Evolutionary conservation across 768 basidiomycete species (phyloP).

Genomic region (Russula dissimulans): DNA sequence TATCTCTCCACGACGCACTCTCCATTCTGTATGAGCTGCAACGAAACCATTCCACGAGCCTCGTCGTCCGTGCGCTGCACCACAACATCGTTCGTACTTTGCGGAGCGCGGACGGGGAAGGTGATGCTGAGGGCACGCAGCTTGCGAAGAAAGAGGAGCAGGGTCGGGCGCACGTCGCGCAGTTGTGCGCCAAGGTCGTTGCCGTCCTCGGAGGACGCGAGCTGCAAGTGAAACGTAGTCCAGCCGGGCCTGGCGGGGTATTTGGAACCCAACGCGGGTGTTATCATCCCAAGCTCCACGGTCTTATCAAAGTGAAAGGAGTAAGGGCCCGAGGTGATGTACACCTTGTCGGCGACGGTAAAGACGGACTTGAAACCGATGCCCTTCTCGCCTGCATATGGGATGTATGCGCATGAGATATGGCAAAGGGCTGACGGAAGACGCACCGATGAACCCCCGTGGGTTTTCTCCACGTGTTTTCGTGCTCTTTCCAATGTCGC

Average conservation of each 20-base stretch:
- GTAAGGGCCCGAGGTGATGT: slow-evolving; percentile 20
- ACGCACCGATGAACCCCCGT: slow-evolving; percentile 16
- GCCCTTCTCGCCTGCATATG: slow-evolving; percentile 24
- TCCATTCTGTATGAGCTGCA: not conserved
- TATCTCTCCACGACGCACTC: not conserved
- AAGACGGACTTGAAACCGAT: slow-evolving; percentile 27
- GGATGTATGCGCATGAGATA: not conserved
- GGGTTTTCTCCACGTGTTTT: slow-evolving; percentile 17
- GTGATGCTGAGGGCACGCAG: slow-evolving; percentile 16
- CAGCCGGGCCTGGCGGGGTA: slow-evolving; percentile 11
- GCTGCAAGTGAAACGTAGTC: slow-evolving; percentile 22
- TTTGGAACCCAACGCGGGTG: slow-evolving; percentile 12
- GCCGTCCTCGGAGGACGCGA: slow-evolving; percentile 10
- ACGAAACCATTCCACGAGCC: not conserved
- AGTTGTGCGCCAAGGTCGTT: slow-evolving; percentile 15
- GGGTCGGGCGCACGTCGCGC: slow-evolving; percentile 14
- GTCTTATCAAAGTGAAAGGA: slow-evolving; percentile 21
- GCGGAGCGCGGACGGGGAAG: not conserved
- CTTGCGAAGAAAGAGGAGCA: slow-evolving; percentile 23
- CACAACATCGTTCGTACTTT: not conserved
- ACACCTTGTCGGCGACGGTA: slow-evolving; percentile 22
- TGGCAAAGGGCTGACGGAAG: not conserved
- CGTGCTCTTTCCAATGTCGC: slow-evolving; percentile 24
- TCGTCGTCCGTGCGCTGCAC: slow-evolving; percentile 4
- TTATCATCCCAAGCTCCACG: slow-evolving; percentile 23